These are phyloP conservation scores for Chamaecrista fasciculata DNA, from an alignment of 306 rosid species.

Conservation along the genomic window DNA sequence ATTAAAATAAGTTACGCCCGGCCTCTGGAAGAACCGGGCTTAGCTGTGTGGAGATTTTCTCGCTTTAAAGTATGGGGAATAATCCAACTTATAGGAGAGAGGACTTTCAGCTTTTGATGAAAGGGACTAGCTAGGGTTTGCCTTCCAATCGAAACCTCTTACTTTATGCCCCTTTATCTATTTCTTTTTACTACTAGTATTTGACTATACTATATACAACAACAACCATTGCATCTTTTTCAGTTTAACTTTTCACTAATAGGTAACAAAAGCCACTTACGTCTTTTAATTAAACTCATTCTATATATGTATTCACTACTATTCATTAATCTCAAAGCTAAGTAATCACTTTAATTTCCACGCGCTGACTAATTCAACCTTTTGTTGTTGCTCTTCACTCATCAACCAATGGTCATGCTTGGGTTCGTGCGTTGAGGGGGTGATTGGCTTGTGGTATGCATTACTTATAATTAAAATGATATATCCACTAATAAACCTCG, in stretches of 20 bases:
- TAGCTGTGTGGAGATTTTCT: conserved; percentile 70
- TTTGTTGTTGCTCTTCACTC: background rate
- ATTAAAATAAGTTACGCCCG: conserved; percentile 32
- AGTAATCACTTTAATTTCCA: conserved; percentile 19
- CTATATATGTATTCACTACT: too few relatives aligned
- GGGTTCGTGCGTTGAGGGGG: conserved; percentile 12
- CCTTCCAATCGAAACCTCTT: conserved; percentile 42
- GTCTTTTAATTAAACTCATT: too few relatives aligned
- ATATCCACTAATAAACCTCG: conserved; percentile 36
- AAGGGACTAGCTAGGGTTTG: conserved; percentile 48
- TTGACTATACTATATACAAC: conserved; percentile 28
- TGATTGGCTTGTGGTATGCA: conserved; percentile 28
- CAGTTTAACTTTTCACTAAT: too few relatives aligned
- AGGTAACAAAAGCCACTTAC: too few relatives aligned
- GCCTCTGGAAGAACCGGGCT: conserved; percentile 48
- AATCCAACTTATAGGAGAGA: conserved; percentile 38
- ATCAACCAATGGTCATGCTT: conserved; percentile 27
- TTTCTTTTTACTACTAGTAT: conserved; percentile 1
- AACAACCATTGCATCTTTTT: conserved; percentile 33
- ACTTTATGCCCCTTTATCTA: conserved; percentile 8
- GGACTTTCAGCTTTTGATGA: conserved; percentile 42
- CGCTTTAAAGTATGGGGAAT: conserved; percentile 53
- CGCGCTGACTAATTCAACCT: conserved; percentile 18
- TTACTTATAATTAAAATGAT: too few relatives aligned
- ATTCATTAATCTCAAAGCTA: background rate